Base-by-base conservation (phyloP, 1,284 basidiomycete species). In the Salmacisia buchloeana region DNA sequence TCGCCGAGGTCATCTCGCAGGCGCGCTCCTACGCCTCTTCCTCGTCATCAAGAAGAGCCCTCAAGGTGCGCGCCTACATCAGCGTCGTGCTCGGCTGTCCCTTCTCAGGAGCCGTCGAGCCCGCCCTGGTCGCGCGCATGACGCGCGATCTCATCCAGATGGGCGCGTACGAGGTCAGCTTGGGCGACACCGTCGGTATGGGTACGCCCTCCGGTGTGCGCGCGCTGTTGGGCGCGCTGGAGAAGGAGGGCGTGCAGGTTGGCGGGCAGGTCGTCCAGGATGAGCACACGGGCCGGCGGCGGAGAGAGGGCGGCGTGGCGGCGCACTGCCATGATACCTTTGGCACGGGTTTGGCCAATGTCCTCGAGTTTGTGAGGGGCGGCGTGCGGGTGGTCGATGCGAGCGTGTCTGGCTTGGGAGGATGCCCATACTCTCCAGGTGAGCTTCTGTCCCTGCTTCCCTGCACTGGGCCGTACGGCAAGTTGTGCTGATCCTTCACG, bases 341-440 rank as follows among this genome's bases (percentile, higher is more conserved):
- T 77, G 91, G 92, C 2, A 89, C 89, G 41, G 92, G 87, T 2
- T 70, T 84, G 0, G 79, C 83, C 0, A 83, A 83, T 31, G 80
- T 85, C 9, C 70, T 84, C 5, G 73, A 82, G 35, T 74, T 82
- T 18, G 78, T 83, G 2, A 73, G 76, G 3, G 64, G 73, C 57
- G 83, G 83, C 9, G 82, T 94, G 2, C 63, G 71, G 2, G 82
- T 82, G 1, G 80, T 84, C 25, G 83, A 84, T 68, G 75, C 82
- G 3, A 88, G 89, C 1, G 86, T 96, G 4, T 91, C 88, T 3
- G 92, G 93, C 0, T 85, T 97, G 0, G 94, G 94, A 1, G 92
- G 93, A 13, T 97, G 94, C 75, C 93, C 94, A 1, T 97, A 93
- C 81, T 92, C 92, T 0, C 94, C 94, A 0, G 93, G 93, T n/a